Evolutionary conservation across 1,284 basidiomycete genomes (phyloP), one percentile per base, ranked within the genome.

Genomic region (Trichosporon asahii): DNA sequence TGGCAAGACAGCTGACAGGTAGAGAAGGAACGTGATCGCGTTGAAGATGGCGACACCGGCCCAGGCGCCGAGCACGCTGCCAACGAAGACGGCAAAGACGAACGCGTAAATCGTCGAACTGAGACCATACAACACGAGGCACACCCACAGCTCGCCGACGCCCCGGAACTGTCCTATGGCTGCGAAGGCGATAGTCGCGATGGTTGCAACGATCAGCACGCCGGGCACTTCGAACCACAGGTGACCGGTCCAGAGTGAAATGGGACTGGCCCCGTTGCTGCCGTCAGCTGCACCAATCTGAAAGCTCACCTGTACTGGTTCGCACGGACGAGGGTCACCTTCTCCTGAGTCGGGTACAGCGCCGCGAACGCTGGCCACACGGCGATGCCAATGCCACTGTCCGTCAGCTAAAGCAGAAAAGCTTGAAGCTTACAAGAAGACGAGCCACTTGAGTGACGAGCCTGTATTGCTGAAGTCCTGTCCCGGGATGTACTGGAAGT

Each of bases 331-430:
- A 89, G 57, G 86, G 85, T 33, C 88, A 87, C 78, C 90, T 91
- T 73, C 86, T 87, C 18, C 88, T 88, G 6, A 0, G 76, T 76
- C 1, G 91, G 90, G 78, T 93, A 93, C 14, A 93, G 79, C 6
- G 90, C 86, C 72, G 90, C 91, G 80, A 93, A 93, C 0, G 91
- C 91, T 2, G 91, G 91, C 79, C 88, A 93, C 0, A 91, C 88
- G 18, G 89, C 86, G 88, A 80, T 73, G 4, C 73, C 76, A 31
- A 79, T 67, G 7, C 78, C 78, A 64, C 77, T 78, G 65, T 21
- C 7, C 18, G 40, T 73, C 61, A 69, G 63, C 44, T 25, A 29
- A 2, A 1, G 8, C 12, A 14, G 15, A 6, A 33, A 29, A 2
- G 1, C 2, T n/a, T 12, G 9, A 6, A 49, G 74, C 74, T 70